Conservation (phyloP, 805 yeast species). For the Diddensiella caesifluorescens region DNA sequence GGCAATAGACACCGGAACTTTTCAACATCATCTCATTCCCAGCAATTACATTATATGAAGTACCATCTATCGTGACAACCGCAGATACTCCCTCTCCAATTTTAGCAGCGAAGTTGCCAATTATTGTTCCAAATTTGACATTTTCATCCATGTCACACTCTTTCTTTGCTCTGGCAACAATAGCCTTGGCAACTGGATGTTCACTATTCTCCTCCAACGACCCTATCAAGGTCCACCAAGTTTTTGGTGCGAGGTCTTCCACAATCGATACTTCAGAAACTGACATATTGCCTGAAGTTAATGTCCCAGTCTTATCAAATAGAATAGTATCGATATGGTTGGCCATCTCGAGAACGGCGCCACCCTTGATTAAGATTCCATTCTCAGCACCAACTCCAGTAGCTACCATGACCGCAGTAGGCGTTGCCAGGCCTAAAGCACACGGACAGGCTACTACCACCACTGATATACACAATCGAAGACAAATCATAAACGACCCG, state of each 20-base stretch:
- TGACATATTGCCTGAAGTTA: conserved; percentile 78
- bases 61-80: conserved; percentile 17
- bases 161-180: conserved; percentile 39
- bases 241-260: conserved; percentile 9
- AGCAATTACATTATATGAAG: conserved; percentile 37
- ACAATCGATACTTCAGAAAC: conserved; percentile 27
- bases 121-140: conserved; percentile 11
- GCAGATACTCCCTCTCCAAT: conserved; percentile 35
- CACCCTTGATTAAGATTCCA: conserved; percentile 91
- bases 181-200: conserved; percentile 82
- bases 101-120: conserved; percentile 24
- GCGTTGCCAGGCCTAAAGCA: conserved; percentile 95
- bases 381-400: conserved; percentile 91
- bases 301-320: conserved; percentile 95
- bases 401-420: conserved; percentile 98
- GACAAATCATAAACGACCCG: conserved; percentile 60
- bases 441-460: conserved; percentile 98
- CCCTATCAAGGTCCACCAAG: conserved; percentile 52
- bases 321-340: conserved; percentile 58
- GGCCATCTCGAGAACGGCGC: conserved; percentile 76
- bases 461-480: conserved; percentile 82
- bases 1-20: background rate
- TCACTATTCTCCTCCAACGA: conserved; percentile 66
- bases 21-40: conserved; percentile 42
- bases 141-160: conserved; percentile 13